Conservation (phyloP, 1,284 basidiomycete genomes). For the Leccinum fallax region DNA sequence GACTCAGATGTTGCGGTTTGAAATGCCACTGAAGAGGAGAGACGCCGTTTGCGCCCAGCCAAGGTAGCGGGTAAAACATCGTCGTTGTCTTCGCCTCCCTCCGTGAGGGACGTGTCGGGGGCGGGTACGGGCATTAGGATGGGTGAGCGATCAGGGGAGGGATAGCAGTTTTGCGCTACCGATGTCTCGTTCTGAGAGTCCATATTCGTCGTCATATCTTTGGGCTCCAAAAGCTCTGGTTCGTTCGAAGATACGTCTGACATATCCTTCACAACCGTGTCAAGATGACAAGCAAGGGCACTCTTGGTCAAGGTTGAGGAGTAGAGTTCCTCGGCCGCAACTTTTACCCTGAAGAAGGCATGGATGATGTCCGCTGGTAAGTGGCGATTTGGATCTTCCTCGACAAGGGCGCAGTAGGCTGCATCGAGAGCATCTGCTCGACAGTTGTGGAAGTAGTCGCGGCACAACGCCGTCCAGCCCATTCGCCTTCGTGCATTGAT, state of each 20-base stretch:
- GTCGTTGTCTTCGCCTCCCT: slow-evolving; percentile 8
- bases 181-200: neutral
- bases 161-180: neutral
- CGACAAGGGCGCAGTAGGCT: slow-evolving; percentile 39
- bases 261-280: too few relatives aligned
- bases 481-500: slow-evolving; percentile 46
- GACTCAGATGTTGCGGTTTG: neutral
- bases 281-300: too few relatives aligned
- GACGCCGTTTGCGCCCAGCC: slow-evolving; percentile 23
- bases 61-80: slow-evolving; percentile 4
- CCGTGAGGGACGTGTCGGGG: neutral
- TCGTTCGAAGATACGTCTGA: too few relatives aligned
- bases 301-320: too few relatives aligned
- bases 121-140: slow-evolving; percentile 1
- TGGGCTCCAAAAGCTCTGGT: too few relatives aligned
- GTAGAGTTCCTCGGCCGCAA: too few relatives aligned
- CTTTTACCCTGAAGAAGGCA: neutral
- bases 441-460: slow-evolving; percentile 39
- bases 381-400: slow-evolving; percentile 25
- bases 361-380: neutral
- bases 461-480: slow-evolving; percentile 49
- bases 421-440: slow-evolving; percentile 40
- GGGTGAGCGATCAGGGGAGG: neutral
- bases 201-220: neutral
- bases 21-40: neutral